A percentile compares a stretch with the other conserved stretches of the same genome.
Evolutionary conservation across 768 basidiomycete genomes (phyloP).

Genomic region (Lactarius hengduanensis): DNA sequence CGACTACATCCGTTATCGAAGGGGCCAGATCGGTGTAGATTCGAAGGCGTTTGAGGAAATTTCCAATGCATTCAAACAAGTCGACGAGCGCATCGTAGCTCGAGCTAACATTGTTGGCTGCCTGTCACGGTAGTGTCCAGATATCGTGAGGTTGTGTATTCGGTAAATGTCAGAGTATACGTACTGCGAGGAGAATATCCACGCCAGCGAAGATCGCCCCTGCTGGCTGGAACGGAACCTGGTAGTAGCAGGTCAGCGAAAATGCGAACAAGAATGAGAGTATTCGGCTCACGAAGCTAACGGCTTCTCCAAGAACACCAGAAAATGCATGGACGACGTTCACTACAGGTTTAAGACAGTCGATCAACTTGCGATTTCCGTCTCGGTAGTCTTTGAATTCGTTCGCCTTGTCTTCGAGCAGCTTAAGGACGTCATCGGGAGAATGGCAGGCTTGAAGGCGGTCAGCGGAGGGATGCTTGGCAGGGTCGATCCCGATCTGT

Average conservation of each 20-base stretch:
- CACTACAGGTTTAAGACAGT: not conserved
- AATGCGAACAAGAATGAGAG: not conserved
- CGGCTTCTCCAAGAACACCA: not conserved
- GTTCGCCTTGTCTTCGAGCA: not conserved
- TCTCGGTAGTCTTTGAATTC: not conserved
- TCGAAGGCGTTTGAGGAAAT: not conserved
- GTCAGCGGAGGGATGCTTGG: not conserved
- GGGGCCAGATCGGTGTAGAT: not conserved
- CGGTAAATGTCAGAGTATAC: not conserved
- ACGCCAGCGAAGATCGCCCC: not conserved
- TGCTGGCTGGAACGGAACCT: not conserved
- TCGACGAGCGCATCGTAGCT: not conserved
- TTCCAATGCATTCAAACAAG: not conserved
- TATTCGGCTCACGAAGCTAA: not conserved
- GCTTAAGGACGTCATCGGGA: not conserved
- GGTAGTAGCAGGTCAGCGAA: not conserved
- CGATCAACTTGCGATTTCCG: not conserved
- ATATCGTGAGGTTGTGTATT: not conserved
- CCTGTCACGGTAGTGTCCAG: not conserved
- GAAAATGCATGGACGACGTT: not conserved
- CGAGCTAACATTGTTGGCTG: not conserved
- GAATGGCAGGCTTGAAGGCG: not conserved
- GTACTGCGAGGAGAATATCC: not conserved
- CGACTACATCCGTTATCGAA: not conserved
- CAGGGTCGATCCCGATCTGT: not conserved